Base-by-base conservation (phyloP, 495 filamentous ascomycete genomes). In the Aspergillus hancockii region DNA sequence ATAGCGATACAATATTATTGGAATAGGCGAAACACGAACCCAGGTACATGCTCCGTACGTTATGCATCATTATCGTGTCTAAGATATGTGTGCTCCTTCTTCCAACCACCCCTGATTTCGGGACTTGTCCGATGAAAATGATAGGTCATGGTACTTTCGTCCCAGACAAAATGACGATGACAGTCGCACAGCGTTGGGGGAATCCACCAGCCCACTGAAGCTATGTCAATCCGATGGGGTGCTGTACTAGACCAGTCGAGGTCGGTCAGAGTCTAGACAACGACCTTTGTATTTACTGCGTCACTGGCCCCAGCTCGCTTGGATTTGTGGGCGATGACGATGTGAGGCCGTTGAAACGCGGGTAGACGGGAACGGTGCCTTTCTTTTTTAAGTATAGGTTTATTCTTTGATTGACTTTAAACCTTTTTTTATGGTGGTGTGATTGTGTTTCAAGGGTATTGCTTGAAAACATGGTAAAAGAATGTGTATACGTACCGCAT, bases 221-320 rank as follows among this genome's bases (percentile, higher is more conserved):
- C 36, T 57, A n/a, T 40, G 40, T 62, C 54, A 34, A 31, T 54
- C 50, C 41, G 49, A 57, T 58, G 47, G 54, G 34, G 54, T 57
- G 38, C 54, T 36, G 59, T 58, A 59, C 53, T 58, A 43, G 62
- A 67, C 59, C 65, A 62, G 62, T 67, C 65, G 61, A 62, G 38
- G 62, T 67, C 65, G 59, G 59, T 67, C 59, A 40, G 65, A 67
- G 65, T 64, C 65, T 64, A 67, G 65, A 64, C 61, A 52, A 19
- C 23, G 31, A 21, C 23, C 54, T 60, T 60, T 61, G 49, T 23
- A n/a, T 41, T 2, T 36, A 41, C 38, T 41, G 13, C 14, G 32
- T 36, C 25, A 36, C 32, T 45, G 53, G n/a, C 45, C 53, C 45
- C 25, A 30, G 21, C 53, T 52, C 34, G 31, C 51, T 52, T 52